Evolutionary conservation across 139 green algal genomes (phyloP), one percentile per base, ranked within the genome.

Genomic region (Coccomyxa sp.): DNA sequence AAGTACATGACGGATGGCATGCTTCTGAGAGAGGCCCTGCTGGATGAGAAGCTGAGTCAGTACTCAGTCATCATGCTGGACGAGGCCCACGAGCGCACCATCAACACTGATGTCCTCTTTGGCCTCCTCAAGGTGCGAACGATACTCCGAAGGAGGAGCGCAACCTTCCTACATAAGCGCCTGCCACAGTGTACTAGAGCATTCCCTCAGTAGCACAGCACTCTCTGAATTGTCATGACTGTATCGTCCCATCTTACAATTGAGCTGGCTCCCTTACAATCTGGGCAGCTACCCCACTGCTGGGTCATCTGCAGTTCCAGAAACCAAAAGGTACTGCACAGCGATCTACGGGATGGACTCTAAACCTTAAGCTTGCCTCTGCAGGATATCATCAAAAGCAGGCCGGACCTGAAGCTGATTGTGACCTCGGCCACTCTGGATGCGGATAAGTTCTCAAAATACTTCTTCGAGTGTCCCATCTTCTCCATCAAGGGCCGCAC

Each of bases 71-170:
- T 99, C 75, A 93, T 99, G 10, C 86, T 99, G 71, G 96, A 99
- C 77, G 96, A 99, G 87, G 96, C 95, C 29, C 96, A 99, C 85
- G 96, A 99, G 91, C 88, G 96, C 76, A 98, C 93, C 68, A 96
- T 99, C 74, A 89, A 98, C 89, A 98, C 95, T 0, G 96, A 99
- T 75, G 94, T 99, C 24, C 91, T 99, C 31, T 98, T 99, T 85
- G 96, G 95, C n/a, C 90, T 99, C 79, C 87, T 99, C 39, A 99
- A 99, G 84, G 50, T 64, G 50, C 27, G 50, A 31, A 6, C 50
- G 5, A 18, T 22, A 64, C 18, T 64, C 50, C 22, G 22, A 58
- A 58, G 14, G 50, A n/a, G n/a, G n/a, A n/a, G n/a, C n/a, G n/a
- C n/a, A n/a, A n/a, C n/a, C n/a, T n/a, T n/a, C n/a, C n/a, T n/a